Base-by-base conservation (phyloP, 257 asterid genomes). In the Ilex asprella region DNA sequence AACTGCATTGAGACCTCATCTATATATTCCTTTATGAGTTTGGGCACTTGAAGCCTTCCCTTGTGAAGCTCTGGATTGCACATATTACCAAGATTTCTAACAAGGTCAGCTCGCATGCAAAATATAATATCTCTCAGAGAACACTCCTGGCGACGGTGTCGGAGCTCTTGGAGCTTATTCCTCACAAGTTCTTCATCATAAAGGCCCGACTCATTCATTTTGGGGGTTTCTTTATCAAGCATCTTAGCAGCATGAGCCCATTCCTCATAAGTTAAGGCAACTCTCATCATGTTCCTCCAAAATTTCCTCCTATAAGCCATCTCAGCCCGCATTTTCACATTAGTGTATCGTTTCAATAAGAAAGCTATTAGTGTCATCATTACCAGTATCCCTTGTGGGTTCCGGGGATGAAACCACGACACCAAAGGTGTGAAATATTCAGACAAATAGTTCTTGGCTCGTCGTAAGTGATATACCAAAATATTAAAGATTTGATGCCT, bases 161-260 rank as follows among this genome's bases (percentile, higher is more conserved):
- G 74, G 62, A 93, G 96, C 81, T 93, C 97, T 66, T 80, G 88
- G 63, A 93, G 88, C 56, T 89, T 89, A 70, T 86, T 78, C 64
- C 86, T 76, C 2, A 93, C 96, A 29, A 92, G 94, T 55, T 93
- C 99, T 56, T 76, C 99, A 13, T 93, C 99, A 39, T 86, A 93
- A 7, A 93, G 85, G 73, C 89, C 80, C 0, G 87, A 58, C 39
- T 89, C 96, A 50, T 86, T 89, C 89, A 85, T 71, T 59, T 60
- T 86, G 56, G 68, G 87, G 15, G 90, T 81, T 67, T 87, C 97
- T 56, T 77, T 93, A 62, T 89, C 99, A 50, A 89, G 66, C 99
- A 93, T 89, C 71, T 77, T 84, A 15, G 99, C 91, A 32, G 95
- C 97, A 73, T 93, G 99, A 61, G 96, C 95, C 99, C 99, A 93